Percentiles rank a stretch among this genome's conserved stretches.
These are phyloP conservation scores for Agaricus sinodeliciosus DNA, from an alignment of 768 basidiomycete genomes.

Conservation along the genomic window DNA sequence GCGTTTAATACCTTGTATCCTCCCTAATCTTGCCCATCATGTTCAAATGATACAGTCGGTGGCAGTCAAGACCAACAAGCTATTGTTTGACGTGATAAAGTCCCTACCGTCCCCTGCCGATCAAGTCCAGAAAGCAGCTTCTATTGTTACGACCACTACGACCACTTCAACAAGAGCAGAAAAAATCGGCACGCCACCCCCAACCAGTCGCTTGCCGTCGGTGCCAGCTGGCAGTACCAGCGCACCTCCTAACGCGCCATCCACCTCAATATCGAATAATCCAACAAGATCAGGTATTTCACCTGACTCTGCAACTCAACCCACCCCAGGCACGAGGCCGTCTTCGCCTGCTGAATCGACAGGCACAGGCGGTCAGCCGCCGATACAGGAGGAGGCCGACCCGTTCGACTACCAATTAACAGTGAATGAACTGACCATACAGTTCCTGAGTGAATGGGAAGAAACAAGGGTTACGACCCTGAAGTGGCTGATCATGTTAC, in stretches of 20 bases:
- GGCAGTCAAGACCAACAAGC: slow-evolving; percentile 81
- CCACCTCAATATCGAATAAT: background rate
- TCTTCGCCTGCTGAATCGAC: slow-evolving; percentile 52
- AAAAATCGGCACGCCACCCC: slow-evolving; percentile 23
- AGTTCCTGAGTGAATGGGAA: slow-evolving; percentile 94
- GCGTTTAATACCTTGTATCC: slow-evolving; percentile 84
- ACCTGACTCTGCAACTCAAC: slow-evolving; percentile 34
- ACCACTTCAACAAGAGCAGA: slow-evolving; percentile 14
- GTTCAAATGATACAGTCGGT: slow-evolving; percentile 82
- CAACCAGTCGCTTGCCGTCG: slow-evolving; percentile 37
- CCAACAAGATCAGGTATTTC: background rate
- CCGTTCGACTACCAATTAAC: slow-evolving; percentile 89
- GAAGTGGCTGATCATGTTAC: slow-evolving; percentile 98
- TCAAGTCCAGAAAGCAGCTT: slow-evolving; percentile 19
- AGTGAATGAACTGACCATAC: slow-evolving; percentile 86
- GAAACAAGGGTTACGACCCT: slow-evolving; percentile 93
- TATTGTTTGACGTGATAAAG: slow-evolving; percentile 81
- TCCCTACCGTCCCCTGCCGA: slow-evolving; percentile 71
- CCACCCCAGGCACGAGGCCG: slow-evolving; percentile 38
- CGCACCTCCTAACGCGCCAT: slow-evolving; percentile 18
- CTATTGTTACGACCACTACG: slow-evolving; percentile 14
- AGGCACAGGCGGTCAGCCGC: slow-evolving; percentile 22
- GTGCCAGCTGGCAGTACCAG: slow-evolving; percentile 39
- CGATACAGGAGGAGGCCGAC: slow-evolving; percentile 47
- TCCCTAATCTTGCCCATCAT: slow-evolving; percentile 93